These are phyloP conservation scores for Tripterygium wilfordii DNA, from an alignment of 177 flowering plant species.

Conservation along the genomic window DNA sequence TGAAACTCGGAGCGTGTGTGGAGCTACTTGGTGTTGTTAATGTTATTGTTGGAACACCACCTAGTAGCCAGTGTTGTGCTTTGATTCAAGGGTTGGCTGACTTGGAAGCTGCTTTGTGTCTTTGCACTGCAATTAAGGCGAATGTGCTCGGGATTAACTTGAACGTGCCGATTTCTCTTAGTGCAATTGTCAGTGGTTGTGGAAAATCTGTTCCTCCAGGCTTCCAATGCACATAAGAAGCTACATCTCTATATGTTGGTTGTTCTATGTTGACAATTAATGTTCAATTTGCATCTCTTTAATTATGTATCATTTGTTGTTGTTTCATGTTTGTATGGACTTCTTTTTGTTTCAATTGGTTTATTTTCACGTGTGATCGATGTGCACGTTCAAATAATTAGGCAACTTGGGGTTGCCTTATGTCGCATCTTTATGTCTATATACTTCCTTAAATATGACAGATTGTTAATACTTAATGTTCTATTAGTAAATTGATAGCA, in stretches of 20 bases:
- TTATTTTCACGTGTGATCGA: no score
- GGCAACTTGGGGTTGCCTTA: slow-evolving; percentile 10
- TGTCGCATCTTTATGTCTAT: no score
- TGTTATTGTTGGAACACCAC: slow-evolving; percentile 26
- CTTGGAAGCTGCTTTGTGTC: slow-evolving; percentile 37
- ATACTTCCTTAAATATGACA: no score
- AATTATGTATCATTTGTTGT: not conserved
- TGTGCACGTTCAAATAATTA: not conserved
- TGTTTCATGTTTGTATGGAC: not conserved
- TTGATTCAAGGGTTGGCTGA: slow-evolving; percentile 35
- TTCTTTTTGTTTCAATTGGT: no score
- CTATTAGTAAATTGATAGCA: no score
- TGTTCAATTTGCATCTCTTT: no score
- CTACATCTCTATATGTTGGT: no score
- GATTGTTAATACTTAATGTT: no score
- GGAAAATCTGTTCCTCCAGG: slow-evolving; percentile 35
- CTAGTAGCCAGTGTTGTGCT: slow-evolving; percentile 37
- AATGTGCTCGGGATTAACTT: slow-evolving; percentile 38
- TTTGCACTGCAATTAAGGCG: slow-evolving; percentile 48
- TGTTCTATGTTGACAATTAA: no score
- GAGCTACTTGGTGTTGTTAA: slow-evolving; percentile 35
- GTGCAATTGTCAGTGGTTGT: slow-evolving; percentile 32
- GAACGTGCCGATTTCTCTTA: slow-evolving; percentile 32
- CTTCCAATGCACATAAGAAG: slow-evolving; percentile 26
- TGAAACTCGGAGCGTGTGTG: slow-evolving; percentile 40